Evolutionary conservation across 768 basidiomycete genomes (phyloP), one percentile per base, ranked within the genome.

Genomic region (Leccinum subtestaceum): DNA sequence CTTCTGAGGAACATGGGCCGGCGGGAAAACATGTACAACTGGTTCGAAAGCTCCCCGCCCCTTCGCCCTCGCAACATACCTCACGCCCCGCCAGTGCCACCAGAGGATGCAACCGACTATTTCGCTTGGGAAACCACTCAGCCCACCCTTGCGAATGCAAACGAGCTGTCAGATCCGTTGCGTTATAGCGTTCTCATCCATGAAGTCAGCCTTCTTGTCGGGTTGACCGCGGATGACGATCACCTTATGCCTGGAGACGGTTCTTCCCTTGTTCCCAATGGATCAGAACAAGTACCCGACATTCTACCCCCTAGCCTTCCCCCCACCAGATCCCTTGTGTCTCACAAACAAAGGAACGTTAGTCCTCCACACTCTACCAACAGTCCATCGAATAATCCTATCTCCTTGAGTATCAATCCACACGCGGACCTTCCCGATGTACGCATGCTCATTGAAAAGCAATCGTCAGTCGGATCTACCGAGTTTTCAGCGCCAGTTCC

Each of bases 141-240:
- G 21, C 38, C 53, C 25, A 40, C 59, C 21, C 49, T 21, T 21
- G 36, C 55, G 19, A 51, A 61, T n/a, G n/a, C 23, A 9, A 21
- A 40, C 29, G 36, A 56, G 5, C 48, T 23, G 49, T 31, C 19
- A n/a, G 67, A 69, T 23, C 31, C 62, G 17, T 61, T 63, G 2
- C 64, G 62, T 38, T 74, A 56, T 27, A 73, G 73, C 58, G 52
- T 63, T 52, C 70, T 73, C 34, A 66, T 73, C 31, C 65, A 68
- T 15, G 73, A 74, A 29, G 70, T 74, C 15, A 68, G 72, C 53
- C 62, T 68, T 40, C 72, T 73, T 47, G 65, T 74, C 13, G 73
- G 72, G 21, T 52, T 73, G 19, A n/a, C 72, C 6, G 17, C 58
- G 1, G 70, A 71, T 1, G 56, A 70, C 17, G 64, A 60, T 21